Evolutionary conservation across 106 monocot genomes (phyloP).

Genomic region (Platanthera guangdongensis): DNA sequence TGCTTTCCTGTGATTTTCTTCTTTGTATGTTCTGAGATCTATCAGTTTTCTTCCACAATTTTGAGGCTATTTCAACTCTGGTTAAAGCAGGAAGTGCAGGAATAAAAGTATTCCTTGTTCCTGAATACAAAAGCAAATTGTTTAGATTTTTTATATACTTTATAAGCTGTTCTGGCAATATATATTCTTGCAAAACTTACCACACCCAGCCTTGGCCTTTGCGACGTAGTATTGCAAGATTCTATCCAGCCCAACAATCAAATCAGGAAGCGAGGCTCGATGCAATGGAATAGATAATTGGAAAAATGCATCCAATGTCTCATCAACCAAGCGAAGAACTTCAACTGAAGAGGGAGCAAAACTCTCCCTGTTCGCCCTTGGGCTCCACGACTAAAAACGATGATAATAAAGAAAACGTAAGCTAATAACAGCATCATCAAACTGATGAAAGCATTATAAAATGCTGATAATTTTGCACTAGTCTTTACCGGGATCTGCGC

Average conservation of each 20-base stretch:
- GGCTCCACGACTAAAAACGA: slow-evolving; percentile 59
- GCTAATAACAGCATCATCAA: not conserved
- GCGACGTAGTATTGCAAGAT: slow-evolving; percentile 58
- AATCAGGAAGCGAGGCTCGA: slow-evolving; percentile 60
- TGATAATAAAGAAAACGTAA: not conserved
- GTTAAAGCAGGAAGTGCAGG: slow-evolving; percentile 76
- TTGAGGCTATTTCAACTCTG: slow-evolving; percentile 57
- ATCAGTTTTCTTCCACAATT: slow-evolving; percentile 77
- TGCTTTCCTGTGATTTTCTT: slow-evolving; percentile 59
- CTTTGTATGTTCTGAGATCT: slow-evolving; percentile 38
- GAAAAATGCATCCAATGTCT: slow-evolving; percentile 83
- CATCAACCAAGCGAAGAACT: slow-evolving; percentile 61
- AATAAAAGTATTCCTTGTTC: slow-evolving; percentile 61
- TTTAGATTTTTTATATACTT: not conserved
- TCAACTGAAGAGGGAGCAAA: slow-evolving; percentile 73
- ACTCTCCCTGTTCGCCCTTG: slow-evolving; percentile 70
- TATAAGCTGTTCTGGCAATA: not conserved
- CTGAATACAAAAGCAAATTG: slow-evolving; percentile 19
- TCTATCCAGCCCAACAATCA: slow-evolving; percentile 61
- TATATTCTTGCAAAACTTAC: slow-evolving; percentile 32
- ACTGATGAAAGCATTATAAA: not conserved
- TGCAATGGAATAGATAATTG: slow-evolving; percentile 76
- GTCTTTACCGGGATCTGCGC: no score
- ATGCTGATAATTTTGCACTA: no score
- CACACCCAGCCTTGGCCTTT: slow-evolving; percentile 74